These are phyloP conservation scores for Boletus edulis DNA, from an alignment of 768 basidiomycete genomes.

Conservation along the genomic window DNA sequence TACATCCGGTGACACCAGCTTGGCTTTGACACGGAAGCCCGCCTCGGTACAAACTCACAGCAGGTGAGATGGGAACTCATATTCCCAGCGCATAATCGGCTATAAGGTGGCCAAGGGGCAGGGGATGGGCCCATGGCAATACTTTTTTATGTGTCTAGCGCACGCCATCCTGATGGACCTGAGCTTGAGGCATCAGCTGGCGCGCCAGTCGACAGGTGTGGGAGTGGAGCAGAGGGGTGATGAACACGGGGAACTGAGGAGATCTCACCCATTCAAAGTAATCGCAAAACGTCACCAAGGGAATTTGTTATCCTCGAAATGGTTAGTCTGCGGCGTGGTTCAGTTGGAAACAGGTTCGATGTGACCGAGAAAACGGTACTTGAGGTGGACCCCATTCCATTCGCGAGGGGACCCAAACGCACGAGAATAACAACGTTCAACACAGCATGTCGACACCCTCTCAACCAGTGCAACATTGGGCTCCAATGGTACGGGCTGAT, in stretches of 20 bases:
- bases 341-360: background rate
- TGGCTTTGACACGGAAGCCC: background rate
- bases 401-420: background rate
- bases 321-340: conserved; percentile 15
- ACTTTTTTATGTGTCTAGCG: background rate
- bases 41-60: background rate
- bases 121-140: background rate
- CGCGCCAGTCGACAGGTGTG: conserved; percentile 10
- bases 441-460: background rate
- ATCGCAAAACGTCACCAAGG: background rate
- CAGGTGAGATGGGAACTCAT: background rate
- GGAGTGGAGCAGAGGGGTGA: conserved; percentile 9
- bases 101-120: background rate
- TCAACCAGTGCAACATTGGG: background rate
- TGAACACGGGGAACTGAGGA: conserved; percentile 14
- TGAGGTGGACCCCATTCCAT: background rate
- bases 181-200: conserved; percentile 1
- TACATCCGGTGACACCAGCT: background rate
- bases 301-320: conserved; percentile 11
- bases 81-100: background rate
- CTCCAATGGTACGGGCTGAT: background rate
- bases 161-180: background rate
- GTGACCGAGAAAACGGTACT: background rate
- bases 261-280: conserved; percentile 2
- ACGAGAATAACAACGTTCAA: conserved; percentile 1